Evolutionary conservation across 371 early-diverging fungal species (phyloP), one percentile per base, ranked within the genome.

Genomic region (Dichotomocladium elegans): DNA sequence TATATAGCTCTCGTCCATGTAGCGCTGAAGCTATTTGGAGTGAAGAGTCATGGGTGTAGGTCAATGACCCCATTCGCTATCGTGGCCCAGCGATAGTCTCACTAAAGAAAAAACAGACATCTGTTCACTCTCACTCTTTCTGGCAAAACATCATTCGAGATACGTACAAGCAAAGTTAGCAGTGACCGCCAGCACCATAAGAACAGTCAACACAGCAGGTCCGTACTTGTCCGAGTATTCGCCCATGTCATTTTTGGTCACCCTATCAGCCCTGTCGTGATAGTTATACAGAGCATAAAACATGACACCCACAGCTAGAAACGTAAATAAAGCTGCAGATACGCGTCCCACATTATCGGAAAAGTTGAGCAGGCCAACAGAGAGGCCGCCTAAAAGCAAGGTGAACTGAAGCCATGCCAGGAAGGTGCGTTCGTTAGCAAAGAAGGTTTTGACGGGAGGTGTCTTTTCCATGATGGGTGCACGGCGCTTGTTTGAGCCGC

Each of bases 391-490:
- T 10, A 90, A 64, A 28, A 87, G 62, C 3, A 86, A 60, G 3
- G 87, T 72, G 57, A 86, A 87, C 51, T 82, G 74, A 31, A 87
- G 73, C 87, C 87, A 87, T 24, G 91, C 85, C 51, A 98, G 73
- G 66, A 98, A 98, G 0, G 98, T 98, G 45, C 98, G 83, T 68
- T 98, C 98, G 60, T 98, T 98, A 47, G 98, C 98, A 76, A 98
- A 98, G 63, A 88, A 96, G 11, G 94, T 94, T 73, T 98, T 98
- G 41, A 95, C 81, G 40, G 72, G 70, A 8, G 70, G 70, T 12
- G 77, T 62, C 41, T 63, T 67, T 11, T 58, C 55, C 9, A 55
- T 45, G 25, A 59, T 53, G 49, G 35, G 33, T 28, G 63, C 63
- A 14, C 51, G 52, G 11, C 54, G 17, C 9, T 30, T 30, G 27